Evolutionary conservation across 2,329 filamentous ascomycete genomes (phyloP).

Genomic region (Ceratocystis colombiana): DNA sequence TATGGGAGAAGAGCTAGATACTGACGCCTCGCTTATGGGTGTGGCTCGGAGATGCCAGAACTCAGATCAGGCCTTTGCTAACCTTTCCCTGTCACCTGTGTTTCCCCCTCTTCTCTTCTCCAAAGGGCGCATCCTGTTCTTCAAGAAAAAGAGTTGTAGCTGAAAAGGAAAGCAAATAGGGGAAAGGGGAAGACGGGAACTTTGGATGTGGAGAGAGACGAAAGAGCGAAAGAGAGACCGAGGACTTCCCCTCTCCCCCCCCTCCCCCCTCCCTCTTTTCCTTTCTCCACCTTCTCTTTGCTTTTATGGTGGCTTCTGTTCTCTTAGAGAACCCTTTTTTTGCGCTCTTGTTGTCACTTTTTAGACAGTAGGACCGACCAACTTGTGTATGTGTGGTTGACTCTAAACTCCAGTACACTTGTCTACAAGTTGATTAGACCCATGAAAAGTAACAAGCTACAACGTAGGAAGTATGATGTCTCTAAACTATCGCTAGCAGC

Average conservation of each 20-base stretch:
- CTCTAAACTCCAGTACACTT: neutral
- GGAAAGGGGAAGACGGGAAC: neutral
- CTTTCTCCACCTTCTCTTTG: neutral
- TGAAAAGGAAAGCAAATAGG: neutral
- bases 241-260: neutral
- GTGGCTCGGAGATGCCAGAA: neutral
- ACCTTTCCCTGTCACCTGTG: neutral
- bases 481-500: neutral
- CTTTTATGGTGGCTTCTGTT: neutral
- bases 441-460: neutral
- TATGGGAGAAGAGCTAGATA: neutral
- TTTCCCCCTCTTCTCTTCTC: neutral
- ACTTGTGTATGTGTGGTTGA: neutral
- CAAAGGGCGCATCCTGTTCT: neutral
- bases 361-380: neutral
- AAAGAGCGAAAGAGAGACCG: neutral
- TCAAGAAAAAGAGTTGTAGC: neutral
- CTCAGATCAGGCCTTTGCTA: neutral
- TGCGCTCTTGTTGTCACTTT: neutral
- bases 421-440: slow-evolving; percentile 5
- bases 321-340: neutral
- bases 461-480: neutral
- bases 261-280: neutral
- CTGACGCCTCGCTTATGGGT: slow-evolving; percentile 1
- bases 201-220: neutral